Conservation (phyloP, 2,329 filamentous ascomycete species). For the Cladosporium austrohemisphaericum region DNA sequence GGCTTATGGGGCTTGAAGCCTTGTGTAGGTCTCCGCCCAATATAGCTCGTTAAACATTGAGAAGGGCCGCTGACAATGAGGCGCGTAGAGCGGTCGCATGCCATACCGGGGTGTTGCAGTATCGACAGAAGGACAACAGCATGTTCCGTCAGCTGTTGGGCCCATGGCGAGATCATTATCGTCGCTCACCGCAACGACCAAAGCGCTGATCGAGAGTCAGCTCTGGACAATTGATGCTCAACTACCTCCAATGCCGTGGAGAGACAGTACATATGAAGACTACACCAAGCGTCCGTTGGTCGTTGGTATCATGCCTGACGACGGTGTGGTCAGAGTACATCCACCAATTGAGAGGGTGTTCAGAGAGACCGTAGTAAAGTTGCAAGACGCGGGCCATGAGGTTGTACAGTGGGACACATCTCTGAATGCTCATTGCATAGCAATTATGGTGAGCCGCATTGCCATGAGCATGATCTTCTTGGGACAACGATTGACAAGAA, state of each 20-base stretch:
- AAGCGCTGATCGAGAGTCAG: conserved; percentile 29
- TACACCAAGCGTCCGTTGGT: conserved; percentile 19
- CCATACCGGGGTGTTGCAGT: conserved; percentile 58
- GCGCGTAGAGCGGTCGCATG: conserved; percentile 55
- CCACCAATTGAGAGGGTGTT: conserved; percentile 23
- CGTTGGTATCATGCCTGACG: conserved; percentile 25
- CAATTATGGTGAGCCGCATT: conserved; percentile 46
- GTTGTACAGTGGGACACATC: conserved; percentile 38
- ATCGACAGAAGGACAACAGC: conserved; percentile 61
- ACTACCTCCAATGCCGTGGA: conserved; percentile 42
- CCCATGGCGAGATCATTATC: conserved; percentile 54
- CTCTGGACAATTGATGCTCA: conserved; percentile 44
- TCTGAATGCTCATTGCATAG: conserved; percentile 53
- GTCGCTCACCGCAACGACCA: conserved; percentile 46
- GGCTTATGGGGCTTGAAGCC: conserved; percentile 51
- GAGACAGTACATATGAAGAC: conserved; percentile 24
- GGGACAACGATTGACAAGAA: conserved; percentile 9
- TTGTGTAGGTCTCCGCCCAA: conserved; percentile 38
- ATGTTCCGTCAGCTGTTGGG: conserved; percentile 60
- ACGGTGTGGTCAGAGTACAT: conserved; percentile 27
- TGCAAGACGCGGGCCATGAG: conserved; percentile 39
- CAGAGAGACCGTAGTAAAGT: conserved; percentile 14
- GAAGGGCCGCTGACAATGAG: no score
- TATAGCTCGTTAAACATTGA: no score
- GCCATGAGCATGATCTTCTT: no score